Evolutionary conservation across 805 yeast species (phyloP), one percentile per base, ranked within the genome.

Genomic region (Saturnispora quitensis): DNA sequence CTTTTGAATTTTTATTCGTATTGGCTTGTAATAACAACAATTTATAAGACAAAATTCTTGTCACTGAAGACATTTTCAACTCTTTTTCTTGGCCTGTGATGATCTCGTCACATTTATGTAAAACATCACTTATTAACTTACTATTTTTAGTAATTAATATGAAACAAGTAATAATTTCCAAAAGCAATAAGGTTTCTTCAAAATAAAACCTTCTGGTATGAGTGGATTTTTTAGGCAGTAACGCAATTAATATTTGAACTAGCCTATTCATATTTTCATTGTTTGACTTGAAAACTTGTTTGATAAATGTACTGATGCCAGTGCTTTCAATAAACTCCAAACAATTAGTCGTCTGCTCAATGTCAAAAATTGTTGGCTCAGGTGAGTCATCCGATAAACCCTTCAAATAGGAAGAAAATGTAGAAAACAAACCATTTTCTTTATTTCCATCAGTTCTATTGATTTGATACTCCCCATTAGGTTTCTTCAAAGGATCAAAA

Each of bases 341-440:
- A 0, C 97, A 86, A 5, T 89, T 82, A 13, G 85, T 66, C 0
- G 98, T 87, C 5, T 87, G 78, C 56, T 89, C 96, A 47, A 93
- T 84, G 59, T 91, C 97, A 61, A 88, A 96, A 52, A 87, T 95
- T 2, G 95, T 79, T 12, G 99, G 99, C 65, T 91, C 98, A 0
- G 85, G 83, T 3, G 86, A 81, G 50, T 88, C 95, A 60, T 89
- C 97, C 1, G 84, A 73, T 53, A 83, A 78, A 18, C 97, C 93
- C 56, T 93, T 87, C 67, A 93, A 76, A 61, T 89, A 91, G 0
- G 96, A 88, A 1, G 97, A 89, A 60, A 93, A 83, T 0, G 98
- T 86, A 0, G 96, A 86, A 51, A 93, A 78, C n/a, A 93, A 63
- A 2, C 98, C 89, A 10, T 74, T 74, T 34, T 83, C 95, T 59